Evolutionary conservation across 2,329 filamentous ascomycete species (phyloP), one percentile per base, ranked within the genome.

Genomic region (Xylogone sp.): DNA sequence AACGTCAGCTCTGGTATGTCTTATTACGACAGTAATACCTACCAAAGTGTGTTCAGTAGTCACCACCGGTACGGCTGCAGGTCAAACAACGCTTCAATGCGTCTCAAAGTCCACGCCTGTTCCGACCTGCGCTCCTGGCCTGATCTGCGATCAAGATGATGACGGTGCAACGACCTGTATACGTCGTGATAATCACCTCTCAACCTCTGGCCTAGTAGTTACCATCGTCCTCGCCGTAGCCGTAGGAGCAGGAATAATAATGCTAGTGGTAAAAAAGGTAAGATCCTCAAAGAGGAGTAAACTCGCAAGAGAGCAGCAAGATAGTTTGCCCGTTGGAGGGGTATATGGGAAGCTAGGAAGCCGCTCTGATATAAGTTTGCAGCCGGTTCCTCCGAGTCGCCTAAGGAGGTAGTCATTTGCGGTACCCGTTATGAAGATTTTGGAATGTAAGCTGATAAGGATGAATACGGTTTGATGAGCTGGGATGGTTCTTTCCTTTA

Each of bases 201-300:
- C 55, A 10, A 60, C 56, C 1, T 58, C 56, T 9, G 61, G 61
- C 18, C 21, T 62, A 4, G 47, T 60, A 18, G 60, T 61, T 18
- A 53, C 60, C 13, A 55, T 64, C 22, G 49, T 49, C 16, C 58
- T 64, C 45, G 52, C 34, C 13, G 34, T 57, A 20, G 55, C 53
- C 3, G 49, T 62, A 19, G 50, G 42, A 0, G 53, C 52, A 3
- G 49, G 54, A 9, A 49, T 58, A 7, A 46, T 55, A 3, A 46
- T 45, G 5, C 43, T 59, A 6, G 42, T 56, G 4, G 43, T 56
- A 9, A 51, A 46, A 43, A 22, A 31, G 13, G n/a, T 29, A 21
- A 31, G 13, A 7, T 7, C 27, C 13, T 31, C 27, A 7, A 31
- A 13, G 13, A 31, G 27, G 13, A 31, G 13, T 31, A 31, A 13